These are phyloP conservation scores for Plasmodium vivax DNA, from an alignment of 169 alveolate genomes.

Conservation along the genomic window DNA sequence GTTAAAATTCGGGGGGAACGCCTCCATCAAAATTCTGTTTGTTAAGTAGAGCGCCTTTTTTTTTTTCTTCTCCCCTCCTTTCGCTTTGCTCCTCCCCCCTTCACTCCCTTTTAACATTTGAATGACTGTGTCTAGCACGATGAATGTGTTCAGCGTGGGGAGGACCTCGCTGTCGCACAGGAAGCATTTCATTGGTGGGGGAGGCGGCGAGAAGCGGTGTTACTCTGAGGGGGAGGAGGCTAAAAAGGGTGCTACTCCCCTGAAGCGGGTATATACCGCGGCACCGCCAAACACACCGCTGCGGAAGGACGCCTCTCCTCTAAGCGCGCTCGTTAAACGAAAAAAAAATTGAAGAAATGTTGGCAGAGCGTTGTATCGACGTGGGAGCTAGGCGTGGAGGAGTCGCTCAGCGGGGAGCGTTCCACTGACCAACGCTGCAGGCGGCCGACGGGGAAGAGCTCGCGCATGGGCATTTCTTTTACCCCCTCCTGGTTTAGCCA, in stretches of 20 bases:
- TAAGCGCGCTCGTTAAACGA: background rate
- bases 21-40: constrained; percentile 19
- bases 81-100: background rate
- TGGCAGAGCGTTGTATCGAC: background rate
- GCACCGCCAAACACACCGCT: too few species aligned
- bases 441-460: background rate
- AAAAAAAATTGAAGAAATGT: background rate
- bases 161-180: constrained; percentile 19
- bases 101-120: constrained; percentile 7
- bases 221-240: too few species aligned
- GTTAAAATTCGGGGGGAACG: constrained; percentile 31
- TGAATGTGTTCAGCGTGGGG: constrained; percentile 28
- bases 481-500: constrained; percentile 24
- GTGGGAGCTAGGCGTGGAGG: background rate
- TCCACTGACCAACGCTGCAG: background rate
- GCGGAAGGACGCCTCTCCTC: background rate
- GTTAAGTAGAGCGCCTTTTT: constrained; percentile 22
- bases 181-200: constrained; percentile 9
- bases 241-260: too few species aligned
- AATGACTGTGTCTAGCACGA: constrained; percentile 7
- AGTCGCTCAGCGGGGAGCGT: background rate
- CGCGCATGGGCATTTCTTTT: background rate
- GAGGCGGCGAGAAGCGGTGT: background rate
- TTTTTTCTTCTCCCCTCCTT: background rate
- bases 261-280: too few species aligned